Percentiles rank a stretch among this genome's conserved stretches.
These are phyloP conservation scores for Saccharomycopsis javanensis DNA, from an alignment of 805 yeast species.

Conservation along the genomic window DNA sequence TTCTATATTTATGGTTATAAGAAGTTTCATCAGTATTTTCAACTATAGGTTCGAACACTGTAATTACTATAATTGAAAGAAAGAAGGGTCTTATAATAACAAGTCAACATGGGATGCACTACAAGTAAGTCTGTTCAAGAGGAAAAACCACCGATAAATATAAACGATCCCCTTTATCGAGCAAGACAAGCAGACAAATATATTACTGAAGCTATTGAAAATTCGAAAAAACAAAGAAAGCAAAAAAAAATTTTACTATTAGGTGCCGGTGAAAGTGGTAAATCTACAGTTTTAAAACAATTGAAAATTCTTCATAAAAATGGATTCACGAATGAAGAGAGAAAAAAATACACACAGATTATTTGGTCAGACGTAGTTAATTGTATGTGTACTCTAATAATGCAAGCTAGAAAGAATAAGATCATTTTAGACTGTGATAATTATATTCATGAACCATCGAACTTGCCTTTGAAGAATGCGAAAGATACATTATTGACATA, in stretches of 20 bases:
- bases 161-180: conserved; percentile 43
- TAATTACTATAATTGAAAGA: too few relatives aligned
- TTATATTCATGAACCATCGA: conserved; percentile 24
- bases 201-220: conserved; percentile 53
- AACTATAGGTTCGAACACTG: too few relatives aligned
- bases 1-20: too few relatives aligned
- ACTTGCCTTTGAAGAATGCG: conserved; percentile 35
- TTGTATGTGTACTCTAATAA: conserved; percentile 66
- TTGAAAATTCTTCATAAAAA: conserved; percentile 76
- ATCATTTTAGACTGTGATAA: conserved; percentile 59
- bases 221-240: conserved; percentile 43
- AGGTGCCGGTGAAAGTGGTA: conserved; percentile 94
- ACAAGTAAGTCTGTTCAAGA: conserved; percentile 33
- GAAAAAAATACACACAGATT: conserved; percentile 71
- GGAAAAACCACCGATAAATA: conserved; percentile 27
- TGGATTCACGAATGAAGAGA: conserved; percentile 73
- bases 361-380: conserved; percentile 91
- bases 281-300: conserved; percentile 86
- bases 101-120: conserved; percentile 55
- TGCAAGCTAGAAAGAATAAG: conserved; percentile 62
- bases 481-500: conserved; percentile 44
- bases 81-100: too few relatives aligned
- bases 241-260: conserved; percentile 65
- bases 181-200: conserved; percentile 49
- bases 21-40: too few relatives aligned